Base-by-base conservation (phyloP, 1,284 basidiomycete genomes). In the Chiua sp. region DNA sequence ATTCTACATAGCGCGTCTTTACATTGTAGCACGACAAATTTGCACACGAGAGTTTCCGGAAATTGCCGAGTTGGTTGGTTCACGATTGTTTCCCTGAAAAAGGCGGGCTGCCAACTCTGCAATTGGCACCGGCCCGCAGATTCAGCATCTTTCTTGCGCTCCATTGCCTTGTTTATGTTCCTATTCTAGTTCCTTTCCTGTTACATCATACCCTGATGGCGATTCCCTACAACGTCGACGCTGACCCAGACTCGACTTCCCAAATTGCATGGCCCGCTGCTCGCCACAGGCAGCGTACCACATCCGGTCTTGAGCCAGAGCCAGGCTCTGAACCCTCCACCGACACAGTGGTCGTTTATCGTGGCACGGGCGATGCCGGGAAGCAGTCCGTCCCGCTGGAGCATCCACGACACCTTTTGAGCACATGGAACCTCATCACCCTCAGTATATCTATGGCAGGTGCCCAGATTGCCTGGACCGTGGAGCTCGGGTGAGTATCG, bases 391-490 rank as follows among this genome's bases (percentile, higher is more conserved):
- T 57, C 35, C 51, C 62, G 35, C 10, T 62, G 23, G 71, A 76
- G 51, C 72, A 62, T 30, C 35, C 59, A 16, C 70, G 69, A 60
- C 68, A 65, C 59, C 79, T 78, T 15, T 74, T 92, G 63, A 81
- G 86, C n/a, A 87, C 87, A 66, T 85, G 87, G 82, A 84, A 92
- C 72, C 82, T 93, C 62, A 82, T 92, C 66, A 89, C 89, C 2
- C 78, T 93, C 64, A 91, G 87, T 69, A 84, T 92, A 62, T 88
- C 90, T n/a, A 93, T 93, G 91, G 88, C 84, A 30, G 96, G 97
- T 13, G 93, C 96, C 37, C 96, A 98, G 78, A 87, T 96, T 28
- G 88, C 92, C 2, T 96, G 94, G 94, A 94, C 92, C 0, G 88
- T 96, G 10, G 94, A 96, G 71, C 84, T 96, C 26, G 93, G 92